Evolutionary conservation across 1,139 yeast genomes (phyloP).

Genomic region (Zhuliangozyma parablackwelliae): DNA sequence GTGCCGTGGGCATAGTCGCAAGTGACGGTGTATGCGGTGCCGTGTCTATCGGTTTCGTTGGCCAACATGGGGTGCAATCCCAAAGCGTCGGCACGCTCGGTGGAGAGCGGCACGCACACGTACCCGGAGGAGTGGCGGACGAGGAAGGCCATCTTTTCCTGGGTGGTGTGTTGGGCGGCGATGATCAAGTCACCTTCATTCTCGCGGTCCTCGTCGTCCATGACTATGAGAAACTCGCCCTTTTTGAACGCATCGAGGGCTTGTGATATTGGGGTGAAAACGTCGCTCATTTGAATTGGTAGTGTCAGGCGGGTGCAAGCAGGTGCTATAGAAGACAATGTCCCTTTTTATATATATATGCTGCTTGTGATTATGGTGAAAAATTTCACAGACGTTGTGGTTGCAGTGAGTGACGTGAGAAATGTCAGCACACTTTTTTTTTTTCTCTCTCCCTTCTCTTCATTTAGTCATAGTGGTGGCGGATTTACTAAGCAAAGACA

Average conservation of each 20-base stretch:
- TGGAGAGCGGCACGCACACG: conserved; percentile 86
- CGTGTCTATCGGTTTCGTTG: conserved; percentile 74
- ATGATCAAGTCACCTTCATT: conserved; percentile 96
- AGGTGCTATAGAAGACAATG: too few species aligned
- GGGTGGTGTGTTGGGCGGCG: conserved; percentile 78
- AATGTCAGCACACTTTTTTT: too few species aligned
- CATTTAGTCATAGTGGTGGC: too few species aligned
- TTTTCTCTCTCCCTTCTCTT: too few species aligned
- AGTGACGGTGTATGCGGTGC: conserved; percentile 94
- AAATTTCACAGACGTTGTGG: too few species aligned
- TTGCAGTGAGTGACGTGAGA: too few species aligned
- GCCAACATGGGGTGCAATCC: conserved; percentile 77
- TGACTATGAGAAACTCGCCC: conserved; percentile 88
- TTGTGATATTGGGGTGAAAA: conserved; percentile 26
- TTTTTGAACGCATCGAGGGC: conserved; percentile 77
- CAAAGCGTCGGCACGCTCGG: conserved; percentile 71
- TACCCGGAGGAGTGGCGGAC: conserved; percentile 89
- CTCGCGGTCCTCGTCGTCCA: conserved; percentile 95
- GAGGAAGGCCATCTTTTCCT: conserved; percentile 89
- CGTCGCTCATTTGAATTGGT: conserved; percentile 3
- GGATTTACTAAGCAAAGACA: too few species aligned
- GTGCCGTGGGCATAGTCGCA: conserved; percentile 83
- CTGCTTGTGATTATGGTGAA: too few species aligned
- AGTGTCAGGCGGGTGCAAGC: too few species aligned
- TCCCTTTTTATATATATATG: too few species aligned